A percentile compares a stretch with the other conserved stretches of the same genome.
Conservation (phyloP, 441 rosid genomes). For the Syzygium syzygioides region DNA sequence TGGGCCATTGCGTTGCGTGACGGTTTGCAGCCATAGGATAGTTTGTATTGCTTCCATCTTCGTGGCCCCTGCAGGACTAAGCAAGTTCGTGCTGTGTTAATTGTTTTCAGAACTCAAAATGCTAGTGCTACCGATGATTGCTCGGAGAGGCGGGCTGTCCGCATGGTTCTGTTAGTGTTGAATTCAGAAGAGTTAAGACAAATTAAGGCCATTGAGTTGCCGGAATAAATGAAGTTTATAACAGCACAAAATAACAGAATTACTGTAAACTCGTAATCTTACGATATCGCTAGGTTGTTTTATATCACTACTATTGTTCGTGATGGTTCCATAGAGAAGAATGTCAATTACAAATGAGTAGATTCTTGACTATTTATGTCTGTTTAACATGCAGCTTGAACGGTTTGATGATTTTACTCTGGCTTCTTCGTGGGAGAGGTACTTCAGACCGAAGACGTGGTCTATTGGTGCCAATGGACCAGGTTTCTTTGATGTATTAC, state of each 20-base stretch:
- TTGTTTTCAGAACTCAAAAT: neutral
- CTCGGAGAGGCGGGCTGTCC: neutral
- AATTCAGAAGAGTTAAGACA: neutral
- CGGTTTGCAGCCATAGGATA: neutral
- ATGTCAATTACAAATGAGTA: neutral
- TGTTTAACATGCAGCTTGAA: conserved; percentile 43
- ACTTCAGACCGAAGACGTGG: neutral
- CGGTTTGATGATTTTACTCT: conserved; percentile 94
- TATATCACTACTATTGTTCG: neutral
- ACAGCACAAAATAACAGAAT: neutral
- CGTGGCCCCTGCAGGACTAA: neutral
- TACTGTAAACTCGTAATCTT: neutral
- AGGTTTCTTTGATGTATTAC: neutral
- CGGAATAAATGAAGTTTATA: neutral
- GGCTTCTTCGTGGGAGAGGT: conserved; percentile 99
- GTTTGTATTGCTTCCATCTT: neutral
- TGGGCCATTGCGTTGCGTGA: neutral
- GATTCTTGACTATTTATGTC: neutral
- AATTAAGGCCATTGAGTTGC: neutral
- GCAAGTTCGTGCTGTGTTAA: neutral
- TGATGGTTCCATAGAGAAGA: neutral
- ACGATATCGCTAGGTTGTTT: neutral
- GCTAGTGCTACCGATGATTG: neutral
- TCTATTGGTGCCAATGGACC: conserved; percentile 1
- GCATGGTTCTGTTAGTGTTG: neutral